These are phyloP conservation scores for Saxophila tyrrhenica DNA, from an alignment of 495 filamentous ascomycete genomes.

Conservation along the genomic window DNA sequence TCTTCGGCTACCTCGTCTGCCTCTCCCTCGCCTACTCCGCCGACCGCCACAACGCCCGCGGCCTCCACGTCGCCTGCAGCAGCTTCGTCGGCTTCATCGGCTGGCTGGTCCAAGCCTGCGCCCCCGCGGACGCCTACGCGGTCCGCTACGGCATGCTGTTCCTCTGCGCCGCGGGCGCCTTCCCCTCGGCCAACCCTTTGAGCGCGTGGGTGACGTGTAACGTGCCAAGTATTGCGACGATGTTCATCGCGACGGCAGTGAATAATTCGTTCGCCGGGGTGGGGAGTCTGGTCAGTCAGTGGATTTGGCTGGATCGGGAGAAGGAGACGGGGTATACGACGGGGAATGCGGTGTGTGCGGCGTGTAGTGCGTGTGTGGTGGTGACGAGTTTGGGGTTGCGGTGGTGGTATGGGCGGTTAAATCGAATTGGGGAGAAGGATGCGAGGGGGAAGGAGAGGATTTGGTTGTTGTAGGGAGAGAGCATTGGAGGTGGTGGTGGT, in stretches of 20 bases:
- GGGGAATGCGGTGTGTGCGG: slow-evolving; percentile 11
- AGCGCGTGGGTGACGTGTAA: slow-evolving; percentile 15
- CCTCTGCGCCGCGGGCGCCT: slow-evolving; percentile 14
- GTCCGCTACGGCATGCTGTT: slow-evolving; percentile 11
- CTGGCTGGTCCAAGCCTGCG: slow-evolving; percentile 11
- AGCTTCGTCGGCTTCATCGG: slow-evolving; percentile 13
- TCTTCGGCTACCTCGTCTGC: slow-evolving; percentile 11
- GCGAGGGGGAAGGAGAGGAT: slow-evolving; percentile 8
- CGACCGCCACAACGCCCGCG: slow-evolving; percentile 15
- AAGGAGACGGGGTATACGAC: slow-evolving; percentile 9
- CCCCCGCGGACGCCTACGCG: slow-evolving; percentile 11
- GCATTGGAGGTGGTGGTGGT: too few relatives aligned
- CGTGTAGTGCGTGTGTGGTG: slow-evolving; percentile 8
- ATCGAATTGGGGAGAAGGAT: not conserved
- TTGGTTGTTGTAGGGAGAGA: slow-evolving; percentile 1
- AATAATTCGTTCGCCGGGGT: slow-evolving; percentile 10
- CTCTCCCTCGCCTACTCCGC: slow-evolving; percentile 7
- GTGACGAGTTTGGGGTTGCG: slow-evolving; percentile 4
- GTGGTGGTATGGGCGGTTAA: slow-evolving; percentile 9
- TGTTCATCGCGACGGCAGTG: slow-evolving; percentile 7
- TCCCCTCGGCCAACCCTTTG: slow-evolving; percentile 7
- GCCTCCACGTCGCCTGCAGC: slow-evolving; percentile 8
- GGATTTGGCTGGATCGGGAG: slow-evolving; percentile 13
- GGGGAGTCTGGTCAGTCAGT: slow-evolving; percentile 9
- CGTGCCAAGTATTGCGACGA: slow-evolving; percentile 4